Percentiles rank a stretch among this genome's conserved stretches.
These are phyloP conservation scores for Pisolithus marmoratus DNA, from an alignment of 768 basidiomycete species.

Conservation along the genomic window DNA sequence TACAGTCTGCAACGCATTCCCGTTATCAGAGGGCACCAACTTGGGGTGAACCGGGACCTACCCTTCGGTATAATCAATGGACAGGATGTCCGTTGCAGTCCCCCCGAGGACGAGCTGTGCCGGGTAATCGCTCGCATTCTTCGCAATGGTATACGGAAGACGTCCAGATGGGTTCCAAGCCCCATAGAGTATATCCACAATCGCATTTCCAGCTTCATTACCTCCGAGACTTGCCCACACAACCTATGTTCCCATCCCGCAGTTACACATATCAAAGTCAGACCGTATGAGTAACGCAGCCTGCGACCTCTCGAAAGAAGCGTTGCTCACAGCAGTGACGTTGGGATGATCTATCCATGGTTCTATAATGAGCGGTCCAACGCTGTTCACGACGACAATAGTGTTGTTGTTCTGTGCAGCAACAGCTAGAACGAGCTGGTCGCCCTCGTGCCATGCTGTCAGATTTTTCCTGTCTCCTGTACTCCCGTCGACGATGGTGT, in stretches of 20 bases:
- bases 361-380: conserved; percentile 67
- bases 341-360: conserved; percentile 75
- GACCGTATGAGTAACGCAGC: conserved; percentile 7
- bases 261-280: no score
- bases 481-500: conserved; percentile 55
- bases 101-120: conserved; percentile 33
- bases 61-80: conserved; percentile 61
- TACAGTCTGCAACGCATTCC: conserved; percentile 33
- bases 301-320: conserved; percentile 26
- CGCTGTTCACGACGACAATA: conserved; percentile 73
- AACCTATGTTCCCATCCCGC: conserved; percentile 14
- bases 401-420: conserved; percentile 71
- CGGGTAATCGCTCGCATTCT: conserved; percentile 45
- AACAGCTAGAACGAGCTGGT: conserved; percentile 43
- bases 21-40: not conserved
- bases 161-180: conserved; percentile 69
- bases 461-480: conserved; percentile 33
- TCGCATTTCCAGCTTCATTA: conserved; percentile 72
- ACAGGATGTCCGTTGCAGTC: conserved; percentile 24
- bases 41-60: conserved; percentile 1
- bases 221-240: conserved; percentile 55
- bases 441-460: conserved; percentile 34
- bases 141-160: conserved; percentile 71
- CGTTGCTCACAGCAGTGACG: conserved; percentile 48
- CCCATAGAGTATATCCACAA: conserved; percentile 77